These are phyloP conservation scores for Chalciporus sphaerocephalus DNA, from an alignment of 768 basidiomycete genomes.

Conservation along the genomic window DNA sequence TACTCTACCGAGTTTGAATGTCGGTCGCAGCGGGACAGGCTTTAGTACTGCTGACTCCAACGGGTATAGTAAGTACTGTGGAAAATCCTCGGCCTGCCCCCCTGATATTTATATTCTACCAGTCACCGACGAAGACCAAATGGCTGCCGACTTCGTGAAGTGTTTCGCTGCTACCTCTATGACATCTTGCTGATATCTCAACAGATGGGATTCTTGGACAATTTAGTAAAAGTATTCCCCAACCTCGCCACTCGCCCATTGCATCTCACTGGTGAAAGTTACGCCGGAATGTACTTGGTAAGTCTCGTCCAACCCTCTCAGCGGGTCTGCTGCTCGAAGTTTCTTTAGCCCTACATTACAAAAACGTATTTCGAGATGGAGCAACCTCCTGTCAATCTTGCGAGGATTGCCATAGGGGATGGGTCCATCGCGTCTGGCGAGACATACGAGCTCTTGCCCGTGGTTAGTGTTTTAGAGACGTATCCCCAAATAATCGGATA, in stretches of 20 bases:
- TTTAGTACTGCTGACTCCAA: conserved; percentile 53
- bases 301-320: conserved; percentile 17
- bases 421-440: conserved; percentile 51
- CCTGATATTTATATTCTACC: conserved; percentile 14
- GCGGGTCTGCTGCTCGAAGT: background rate
- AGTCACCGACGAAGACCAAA: conserved; percentile 61
- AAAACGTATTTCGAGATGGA: conserved; percentile 63
- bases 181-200: conserved; percentile 1
- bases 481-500: conserved; percentile 76
- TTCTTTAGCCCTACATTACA: conserved; percentile 63
- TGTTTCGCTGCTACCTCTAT: background rate
- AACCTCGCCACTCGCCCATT: conserved; percentile 62
- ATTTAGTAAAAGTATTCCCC: conserved; percentile 74
- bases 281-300: conserved; percentile 70
- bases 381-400: conserved; percentile 63
- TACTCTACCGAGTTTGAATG: background rate
- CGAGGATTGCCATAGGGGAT: conserved; percentile 70
- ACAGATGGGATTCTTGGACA: conserved; percentile 68
- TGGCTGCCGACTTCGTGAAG: conserved; percentile 50
- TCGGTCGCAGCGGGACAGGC: too few species aligned
- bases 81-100: background rate
- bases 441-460: conserved; percentile 51
- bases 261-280: conserved; percentile 68
- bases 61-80: conserved; percentile 50
- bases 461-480: conserved; percentile 61